Evolutionary conservation across 495 filamentous ascomycete genomes (phyloP).

Genomic region (Thermochaetoides thermophila): DNA sequence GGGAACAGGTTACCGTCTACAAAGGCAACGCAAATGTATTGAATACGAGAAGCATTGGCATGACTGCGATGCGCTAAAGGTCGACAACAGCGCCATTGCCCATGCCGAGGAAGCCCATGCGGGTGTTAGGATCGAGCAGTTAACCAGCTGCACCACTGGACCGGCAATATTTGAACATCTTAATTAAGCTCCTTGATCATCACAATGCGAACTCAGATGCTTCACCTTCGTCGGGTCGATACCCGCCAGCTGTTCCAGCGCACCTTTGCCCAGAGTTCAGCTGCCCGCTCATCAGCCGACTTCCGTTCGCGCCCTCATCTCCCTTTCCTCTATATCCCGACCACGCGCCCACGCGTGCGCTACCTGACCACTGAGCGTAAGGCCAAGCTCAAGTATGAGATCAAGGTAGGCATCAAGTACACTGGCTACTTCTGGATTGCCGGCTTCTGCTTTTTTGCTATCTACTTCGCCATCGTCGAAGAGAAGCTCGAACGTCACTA

Average conservation of each 20-base stretch:
- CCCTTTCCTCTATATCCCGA: constrained; percentile 51
- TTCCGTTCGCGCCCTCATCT: constrained; percentile 50
- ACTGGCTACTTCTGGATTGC: constrained; percentile 40
- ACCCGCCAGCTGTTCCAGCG: constrained; percentile 7
- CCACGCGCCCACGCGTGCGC: constrained; percentile 38
- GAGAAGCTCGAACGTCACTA: constrained; percentile 58
- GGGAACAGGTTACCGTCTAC: no score
- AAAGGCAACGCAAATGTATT: no score
- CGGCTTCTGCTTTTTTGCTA: constrained; percentile 34
- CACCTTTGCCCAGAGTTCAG: constrained; percentile 15
- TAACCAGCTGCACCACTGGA: no score
- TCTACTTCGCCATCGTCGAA: constrained; percentile 44
- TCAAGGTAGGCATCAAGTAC: constrained; percentile 46
- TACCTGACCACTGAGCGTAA: constrained; percentile 65
- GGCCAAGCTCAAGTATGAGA: constrained; percentile 47
- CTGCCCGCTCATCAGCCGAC: constrained; percentile 6
- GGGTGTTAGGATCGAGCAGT: no score
- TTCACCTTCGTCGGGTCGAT: constrained; percentile 11
- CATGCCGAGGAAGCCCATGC: no score
- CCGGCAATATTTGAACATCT: not conserved
- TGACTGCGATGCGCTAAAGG: no score
- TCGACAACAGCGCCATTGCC: no score
- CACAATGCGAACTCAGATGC: constrained; percentile 15
- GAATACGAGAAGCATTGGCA: no score
- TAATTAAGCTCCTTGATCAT: not conserved